Conservation (phyloP, 2,329 filamentous ascomycete genomes). For the Tolypocladium ovalisporum region DNA sequence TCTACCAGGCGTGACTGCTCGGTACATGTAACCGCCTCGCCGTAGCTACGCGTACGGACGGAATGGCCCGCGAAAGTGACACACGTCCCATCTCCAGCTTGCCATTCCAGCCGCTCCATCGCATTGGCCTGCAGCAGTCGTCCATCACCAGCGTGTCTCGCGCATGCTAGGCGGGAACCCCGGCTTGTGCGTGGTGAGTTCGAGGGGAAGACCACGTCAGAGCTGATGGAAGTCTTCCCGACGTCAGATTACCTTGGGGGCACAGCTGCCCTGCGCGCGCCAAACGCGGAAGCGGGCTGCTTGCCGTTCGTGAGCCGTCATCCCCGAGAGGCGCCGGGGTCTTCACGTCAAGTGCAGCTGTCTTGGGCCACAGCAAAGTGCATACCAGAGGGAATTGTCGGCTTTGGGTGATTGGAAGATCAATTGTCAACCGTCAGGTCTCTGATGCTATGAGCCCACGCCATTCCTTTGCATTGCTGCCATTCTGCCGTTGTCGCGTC, state of each 20-base stretch:
- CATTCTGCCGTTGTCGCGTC: neutral
- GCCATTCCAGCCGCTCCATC: no score
- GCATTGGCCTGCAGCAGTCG: neutral
- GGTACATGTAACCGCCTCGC: neutral
- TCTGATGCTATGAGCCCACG: no score
- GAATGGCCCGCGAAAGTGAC: neutral
- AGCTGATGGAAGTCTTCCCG: neutral
- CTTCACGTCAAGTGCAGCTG: neutral
- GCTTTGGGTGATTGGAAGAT: neutral
- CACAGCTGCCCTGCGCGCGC: neutral
- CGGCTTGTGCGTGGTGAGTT: neutral
- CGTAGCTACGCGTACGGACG: neutral
- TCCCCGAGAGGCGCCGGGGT: neutral
- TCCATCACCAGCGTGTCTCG: neutral
- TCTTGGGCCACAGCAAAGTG: neutral
- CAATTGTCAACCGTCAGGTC: neutral
- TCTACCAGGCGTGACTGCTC: no score
- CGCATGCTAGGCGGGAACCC: neutral
- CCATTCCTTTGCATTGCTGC: neutral
- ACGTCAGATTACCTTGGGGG: neutral
- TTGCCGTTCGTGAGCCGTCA: neutral
- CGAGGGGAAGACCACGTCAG: neutral
- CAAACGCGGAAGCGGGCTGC: neutral
- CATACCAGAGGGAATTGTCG: neutral
- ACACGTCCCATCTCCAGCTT: neutral